Evolutionary conservation across 1,284 basidiomycete genomes (phyloP), one percentile per base, ranked within the genome.

Genomic region (Boletellus deceptivus): DNA sequence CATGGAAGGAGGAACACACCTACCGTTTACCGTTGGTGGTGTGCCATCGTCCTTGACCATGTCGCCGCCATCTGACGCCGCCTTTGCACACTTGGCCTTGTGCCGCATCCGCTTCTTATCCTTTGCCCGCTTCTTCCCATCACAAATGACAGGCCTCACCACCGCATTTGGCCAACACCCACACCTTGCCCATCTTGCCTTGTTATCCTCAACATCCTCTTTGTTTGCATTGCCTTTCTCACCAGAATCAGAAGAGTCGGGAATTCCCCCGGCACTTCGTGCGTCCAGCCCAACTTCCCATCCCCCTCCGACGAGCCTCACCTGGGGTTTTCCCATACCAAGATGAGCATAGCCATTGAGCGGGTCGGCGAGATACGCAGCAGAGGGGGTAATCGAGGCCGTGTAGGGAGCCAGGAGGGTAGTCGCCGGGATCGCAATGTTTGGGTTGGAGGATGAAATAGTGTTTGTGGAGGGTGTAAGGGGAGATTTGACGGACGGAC

Each of bases 81-180:
- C 43, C 44, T 47, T 48, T 3, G 39, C 31, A 43, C 62, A 68
- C 18, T 47, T 60, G 3, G 45, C 48, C 62, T 58, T 46, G 46
- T 58, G 63, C 29, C 45, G 43, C 58, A 50, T 55, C 50, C 38
- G 37, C 22, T 55, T 59, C 48, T 55, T 53, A 20, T 48, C 37
- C 44, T 48, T 46, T 5, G 24, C 44, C 24, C 35, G 54, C 48
- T 62, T 65, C 20, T 55, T 60, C 33, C 70, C 68, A 35, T 48
- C 53, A 59, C 88, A 85, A 17, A 93, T 66, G 29, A 93, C 76
- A 0, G 93, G 92, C 1, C 91, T 75, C 11, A 98, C 67, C 4
- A 95, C 89, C 0, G 88, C 91, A 61, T 98, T 98, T 8, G 94
- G 93, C 57, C 88, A 78, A 68, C 95, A 98, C 0, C 93, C 91